Evolutionary conservation across 306 rosid genomes (phyloP), one percentile per base, ranked within the genome.

Genomic region (Pterocarpus santalinus): DNA sequence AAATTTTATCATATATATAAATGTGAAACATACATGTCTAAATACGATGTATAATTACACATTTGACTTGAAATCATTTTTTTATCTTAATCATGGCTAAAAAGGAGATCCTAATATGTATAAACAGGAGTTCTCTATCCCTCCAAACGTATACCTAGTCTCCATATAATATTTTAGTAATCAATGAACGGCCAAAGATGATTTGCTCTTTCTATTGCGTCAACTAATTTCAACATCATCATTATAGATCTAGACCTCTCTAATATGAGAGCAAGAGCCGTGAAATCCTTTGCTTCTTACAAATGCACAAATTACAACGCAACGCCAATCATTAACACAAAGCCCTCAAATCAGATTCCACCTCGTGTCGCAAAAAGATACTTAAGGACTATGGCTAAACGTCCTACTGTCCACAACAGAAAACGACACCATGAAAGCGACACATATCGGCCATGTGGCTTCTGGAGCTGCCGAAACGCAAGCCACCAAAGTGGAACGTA

Each of bases 321-420:
- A 65, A 11, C 28, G 11, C 30, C 30, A 67, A 75, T 8, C 57
- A 58, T 36, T 22, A 13, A 49, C 30, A 17, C 4, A 28, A 28
- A 57, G 10, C 43, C 6, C 63, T 46, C 88, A 41, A 77, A 85
- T 81, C 9, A 34, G 30, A 53, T 47, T 4, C 14, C 75, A 51
- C 8, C 4, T 73, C 85, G 85, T 78, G 86, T 67, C 17, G 2
- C 46, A 10, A 4, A 65, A 17, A 66, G 76, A 81, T 51, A 47
- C 84, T 52, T 11, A 5, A 22, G 35, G 60, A 2, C 17, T 10
- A 0, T 0, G 1, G 55, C 73, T 22, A 69, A 84, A 78, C 53
- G 73, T 73, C 83, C 4, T 4, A 22, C 17, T 38, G 28, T 15
- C 8, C 13, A 5, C 41, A 3, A 0, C 3, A 1, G 10, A 5